Evolutionary conservation across 768 basidiomycete species (phyloP).

Genomic region (Trametes cinnabarina): DNA sequence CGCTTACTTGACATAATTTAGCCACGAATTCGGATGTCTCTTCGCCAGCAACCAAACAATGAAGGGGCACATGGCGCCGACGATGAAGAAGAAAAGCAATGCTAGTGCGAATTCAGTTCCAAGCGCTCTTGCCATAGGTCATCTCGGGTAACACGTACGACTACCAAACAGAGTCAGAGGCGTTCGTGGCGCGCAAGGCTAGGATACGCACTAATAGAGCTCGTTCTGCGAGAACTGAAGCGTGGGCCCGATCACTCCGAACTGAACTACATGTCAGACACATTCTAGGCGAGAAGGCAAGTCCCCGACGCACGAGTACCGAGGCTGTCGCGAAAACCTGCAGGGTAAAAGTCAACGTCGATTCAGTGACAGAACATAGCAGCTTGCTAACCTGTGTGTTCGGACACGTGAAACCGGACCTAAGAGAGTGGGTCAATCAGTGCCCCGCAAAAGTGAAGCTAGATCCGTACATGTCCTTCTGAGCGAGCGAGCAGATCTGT

Average conservation of each 20-base stretch:
- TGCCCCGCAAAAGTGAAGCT: neutral
- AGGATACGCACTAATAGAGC: slow-evolving; percentile 33
- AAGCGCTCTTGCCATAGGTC: too few species aligned
- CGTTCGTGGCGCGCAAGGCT: neutral
- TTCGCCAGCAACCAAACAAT: slow-evolving; percentile 43
- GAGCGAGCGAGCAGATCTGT: slow-evolving; percentile 7
- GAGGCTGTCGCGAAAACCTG: slow-evolving; percentile 52
- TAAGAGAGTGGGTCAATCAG: neutral
- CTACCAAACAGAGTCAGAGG: neutral
- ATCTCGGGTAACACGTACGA: too few species aligned
- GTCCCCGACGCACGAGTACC: slow-evolving; percentile 33
- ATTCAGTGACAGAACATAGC: too few species aligned
- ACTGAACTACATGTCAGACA: slow-evolving; percentile 9
- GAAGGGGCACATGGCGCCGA: slow-evolving; percentile 41
- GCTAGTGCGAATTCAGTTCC: slow-evolving; percentile 15
- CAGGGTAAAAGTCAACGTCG: too few species aligned
- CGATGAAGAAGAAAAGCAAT: slow-evolving; percentile 43
- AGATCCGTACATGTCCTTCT: slow-evolving; percentile 48
- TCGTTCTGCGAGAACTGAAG: slow-evolving; percentile 36
- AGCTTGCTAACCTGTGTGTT: slow-evolving; percentile 35
- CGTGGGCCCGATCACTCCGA: slow-evolving; percentile 44
- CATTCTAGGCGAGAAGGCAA: too few species aligned
- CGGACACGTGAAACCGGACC: slow-evolving; percentile 45
- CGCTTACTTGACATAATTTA: slow-evolving; percentile 39
- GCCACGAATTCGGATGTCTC: slow-evolving; percentile 59